A percentile compares a stretch with the other conserved stretches of the same genome.
phyloP scores from a whole-genome alignment of 148 eudicot genomes.

The Rhododendron henanense region DNA sequence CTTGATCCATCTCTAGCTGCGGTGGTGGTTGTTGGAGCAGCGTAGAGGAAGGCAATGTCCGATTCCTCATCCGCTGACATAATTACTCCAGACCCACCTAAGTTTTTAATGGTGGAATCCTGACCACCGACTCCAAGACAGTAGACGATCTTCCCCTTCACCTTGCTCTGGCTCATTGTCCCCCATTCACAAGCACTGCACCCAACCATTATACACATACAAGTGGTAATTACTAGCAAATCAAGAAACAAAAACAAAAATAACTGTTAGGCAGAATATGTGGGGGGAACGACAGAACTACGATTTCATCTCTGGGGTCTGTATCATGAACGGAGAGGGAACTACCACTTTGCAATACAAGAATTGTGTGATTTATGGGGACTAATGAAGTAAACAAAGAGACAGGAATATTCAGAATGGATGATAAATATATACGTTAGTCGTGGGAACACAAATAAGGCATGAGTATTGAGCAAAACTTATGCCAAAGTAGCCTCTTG shows the following conservation, averaged over 20 bases:
- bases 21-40: conserved; percentile 39
- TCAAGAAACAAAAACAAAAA: no score
- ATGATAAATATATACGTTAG: no score
- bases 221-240: neutral
- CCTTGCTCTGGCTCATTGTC: conserved; percentile 29
- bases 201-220: neutral
- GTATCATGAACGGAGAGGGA: neutral
- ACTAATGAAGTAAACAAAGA: neutral
- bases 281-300: no score
- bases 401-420: neutral
- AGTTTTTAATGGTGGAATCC: conserved; percentile 29
- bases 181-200: conserved; percentile 57
- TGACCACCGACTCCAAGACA: conserved; percentile 30
- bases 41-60: conserved; percentile 28
- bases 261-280: neutral
- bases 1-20: conserved; percentile 21
- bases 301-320: neutral
- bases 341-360: neutral
- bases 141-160: conserved; percentile 57
- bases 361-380: neutral
- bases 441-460: neutral
- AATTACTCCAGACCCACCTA: conserved; percentile 51
- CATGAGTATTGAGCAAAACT: neutral
- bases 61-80: conserved; percentile 20
- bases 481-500: neutral